A percentile compares a stretch with the other conserved stretches of the same genome.
These are phyloP conservation scores for Taphrina betulina DNA, from an alignment of 1,139 yeast species.

Conservation along the genomic window DNA sequence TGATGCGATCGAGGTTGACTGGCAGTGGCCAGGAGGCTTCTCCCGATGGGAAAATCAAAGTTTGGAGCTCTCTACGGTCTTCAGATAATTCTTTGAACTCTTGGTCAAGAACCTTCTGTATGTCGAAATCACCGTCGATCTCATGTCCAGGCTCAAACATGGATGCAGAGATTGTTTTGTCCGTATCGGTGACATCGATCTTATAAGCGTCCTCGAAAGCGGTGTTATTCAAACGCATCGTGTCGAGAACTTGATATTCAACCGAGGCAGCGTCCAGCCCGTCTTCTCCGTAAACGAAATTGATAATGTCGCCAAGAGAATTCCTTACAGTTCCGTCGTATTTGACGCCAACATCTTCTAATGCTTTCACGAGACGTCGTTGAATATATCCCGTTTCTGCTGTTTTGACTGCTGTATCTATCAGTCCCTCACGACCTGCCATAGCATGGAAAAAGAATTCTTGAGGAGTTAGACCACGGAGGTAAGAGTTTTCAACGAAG, in stretches of 20 bases:
- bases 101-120: constrained; percentile 76
- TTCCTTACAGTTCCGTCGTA: constrained; percentile 98
- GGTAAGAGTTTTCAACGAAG: constrained; percentile 92
- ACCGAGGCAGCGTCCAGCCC: constrained; percentile 98
- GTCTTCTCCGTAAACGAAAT: constrained; percentile 97
- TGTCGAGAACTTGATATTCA: constrained; percentile 94
- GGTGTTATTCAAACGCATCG: constrained; percentile 87
- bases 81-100: constrained; percentile 73
- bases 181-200: constrained; percentile 76
- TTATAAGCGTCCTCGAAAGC: constrained; percentile 81
- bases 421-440: constrained; percentile 99
- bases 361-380: constrained; percentile 96
- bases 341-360: constrained; percentile 98
- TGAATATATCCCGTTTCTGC: constrained; percentile 99
- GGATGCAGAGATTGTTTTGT: constrained; percentile 62
- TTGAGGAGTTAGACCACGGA: constrained; percentile 97
- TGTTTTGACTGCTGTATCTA: constrained; percentile 97
- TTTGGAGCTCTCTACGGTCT: constrained; percentile 80
- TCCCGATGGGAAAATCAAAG: constrained; percentile 85
- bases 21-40: constrained; percentile 91
- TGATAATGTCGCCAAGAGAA: constrained; percentile 92
- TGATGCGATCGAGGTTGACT: constrained; percentile 91
- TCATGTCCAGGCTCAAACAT: constrained; percentile 86
- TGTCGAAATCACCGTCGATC: constrained; percentile 81
- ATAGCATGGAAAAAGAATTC: constrained; percentile 99